phyloP scores from a whole-genome alignment of 2,329 filamentous ascomycete genomes.

The Scedosporium apiospermum region DNA sequence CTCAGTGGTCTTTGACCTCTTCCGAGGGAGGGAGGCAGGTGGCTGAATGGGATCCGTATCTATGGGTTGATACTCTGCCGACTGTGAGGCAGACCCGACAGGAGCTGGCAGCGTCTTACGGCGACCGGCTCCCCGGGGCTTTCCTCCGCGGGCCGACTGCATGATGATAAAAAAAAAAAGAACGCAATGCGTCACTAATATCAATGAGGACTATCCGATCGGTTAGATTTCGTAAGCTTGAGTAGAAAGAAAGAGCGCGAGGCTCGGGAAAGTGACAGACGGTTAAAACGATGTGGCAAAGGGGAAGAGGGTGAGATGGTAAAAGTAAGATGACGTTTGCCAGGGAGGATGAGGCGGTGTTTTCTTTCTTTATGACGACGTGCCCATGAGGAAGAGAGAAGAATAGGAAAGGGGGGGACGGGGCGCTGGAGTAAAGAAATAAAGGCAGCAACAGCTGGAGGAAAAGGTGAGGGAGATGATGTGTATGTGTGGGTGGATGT shows the following conservation, averaged over 20 bases:
- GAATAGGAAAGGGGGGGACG: too few relatives aligned
- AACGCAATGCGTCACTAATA: neutral
- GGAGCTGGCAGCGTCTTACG: conserved; percentile 2
- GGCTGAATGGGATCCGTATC: neutral
- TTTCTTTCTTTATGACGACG: neutral
- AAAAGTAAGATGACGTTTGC: neutral
- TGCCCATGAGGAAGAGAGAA: too few relatives aligned
- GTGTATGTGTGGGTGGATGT: neutral
- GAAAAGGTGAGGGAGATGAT: neutral
- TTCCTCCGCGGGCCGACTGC: conserved; percentile 5
- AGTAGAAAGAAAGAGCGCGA: neutral
- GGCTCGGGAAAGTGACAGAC: neutral
- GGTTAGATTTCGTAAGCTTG: neutral
- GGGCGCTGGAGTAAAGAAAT: neutral
- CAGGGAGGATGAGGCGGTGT: neutral
- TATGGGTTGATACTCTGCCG: neutral
- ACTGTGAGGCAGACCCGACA: neutral
- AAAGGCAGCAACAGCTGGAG: neutral
- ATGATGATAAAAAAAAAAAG: neutral
- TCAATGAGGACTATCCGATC: neutral
- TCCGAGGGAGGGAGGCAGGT: neutral
- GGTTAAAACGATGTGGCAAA: neutral
- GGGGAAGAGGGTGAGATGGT: neutral
- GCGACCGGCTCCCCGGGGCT: conserved; percentile 1
- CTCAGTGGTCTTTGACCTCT: neutral